phyloP scores from a whole-genome alignment of 2,329 filamentous ascomycete genomes.

The Colletotrichum nymphaeae region DNA sequence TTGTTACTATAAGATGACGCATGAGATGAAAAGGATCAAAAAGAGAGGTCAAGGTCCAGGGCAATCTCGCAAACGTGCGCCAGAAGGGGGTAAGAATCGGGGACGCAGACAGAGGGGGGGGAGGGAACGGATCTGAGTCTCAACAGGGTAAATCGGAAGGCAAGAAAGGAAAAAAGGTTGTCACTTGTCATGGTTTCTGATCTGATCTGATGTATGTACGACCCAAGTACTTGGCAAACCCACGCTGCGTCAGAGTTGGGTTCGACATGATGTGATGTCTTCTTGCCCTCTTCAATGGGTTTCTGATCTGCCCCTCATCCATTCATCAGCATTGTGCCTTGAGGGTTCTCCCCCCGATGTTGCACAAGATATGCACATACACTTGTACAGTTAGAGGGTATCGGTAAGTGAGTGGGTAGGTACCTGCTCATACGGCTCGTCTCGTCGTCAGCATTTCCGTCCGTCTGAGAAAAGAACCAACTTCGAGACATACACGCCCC shows the following conservation, averaged over 20 bases:
- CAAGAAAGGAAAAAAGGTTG: neutral
- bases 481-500: neutral
- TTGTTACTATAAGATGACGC: neutral
- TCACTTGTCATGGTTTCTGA: neutral
- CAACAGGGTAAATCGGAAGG: no score
- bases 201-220: neutral
- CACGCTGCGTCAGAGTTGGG: neutral
- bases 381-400: no score
- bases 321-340: neutral
- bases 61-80: neutral
- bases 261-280: neutral
- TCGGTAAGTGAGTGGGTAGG: no score
- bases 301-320: neutral
- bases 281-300: neutral
- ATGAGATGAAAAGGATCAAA: neutral
- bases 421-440: neutral
- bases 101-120: no score
- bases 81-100: neutral
- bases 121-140: neutral
- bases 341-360: neutral
- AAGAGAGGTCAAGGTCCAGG: neutral
- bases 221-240: neutral
- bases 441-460: neutral
- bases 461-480: neutral
- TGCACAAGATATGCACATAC: neutral